Evolutionary conservation across 1,284 basidiomycete species (phyloP), one percentile per base, ranked within the genome.

Genomic region (Ceratobasidium sp.): DNA sequence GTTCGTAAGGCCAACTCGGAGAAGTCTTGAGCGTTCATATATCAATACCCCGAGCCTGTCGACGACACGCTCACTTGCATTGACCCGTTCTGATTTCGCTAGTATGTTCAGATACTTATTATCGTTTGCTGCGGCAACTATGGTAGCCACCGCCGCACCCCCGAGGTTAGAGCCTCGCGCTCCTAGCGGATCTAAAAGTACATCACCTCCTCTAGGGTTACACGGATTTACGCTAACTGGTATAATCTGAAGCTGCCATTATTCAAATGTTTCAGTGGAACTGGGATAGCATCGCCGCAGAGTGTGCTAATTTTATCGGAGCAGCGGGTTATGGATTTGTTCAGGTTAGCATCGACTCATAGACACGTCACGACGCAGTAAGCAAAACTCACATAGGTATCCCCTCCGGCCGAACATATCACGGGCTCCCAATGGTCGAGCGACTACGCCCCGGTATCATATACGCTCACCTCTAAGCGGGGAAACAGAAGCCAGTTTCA

Each of bases 341-440:
- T 36, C 74, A 75, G 56, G 87, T 72, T 44, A 63, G 53, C 48
- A 33, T 75, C 36, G 57, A 74, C 6, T n/a, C 47, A 65, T 31
- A 76, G 71, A 33, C 76, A 74, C 44, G n/a, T n/a, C 11, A 51
- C 29, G n/a, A n/a, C 31, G 31, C 56, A 36, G 7, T 14, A 17
- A 36, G 5, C 56, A 54, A 22, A 41, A 1, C 19, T n/a, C 27
- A 59, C 9, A n/a, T 33, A 59, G 56, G 56, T 59, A 27, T 59
- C 56, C 2, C 56, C 67, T 66, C 48, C 75, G 54, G 41, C 7
- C 7, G 54, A 72, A 45, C 57, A 72, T 59, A 41, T 57, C 24
- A 22, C 17, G 33, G 54, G 56, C 27, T 36, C 51, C 19, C n/a
- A 27, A 24, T 62, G 54, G 44, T 59, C 36, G 41, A 48, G 33